These are phyloP conservation scores for Geotrichum histeridarum DNA, from an alignment of 1,139 yeast species.

Conservation along the genomic window DNA sequence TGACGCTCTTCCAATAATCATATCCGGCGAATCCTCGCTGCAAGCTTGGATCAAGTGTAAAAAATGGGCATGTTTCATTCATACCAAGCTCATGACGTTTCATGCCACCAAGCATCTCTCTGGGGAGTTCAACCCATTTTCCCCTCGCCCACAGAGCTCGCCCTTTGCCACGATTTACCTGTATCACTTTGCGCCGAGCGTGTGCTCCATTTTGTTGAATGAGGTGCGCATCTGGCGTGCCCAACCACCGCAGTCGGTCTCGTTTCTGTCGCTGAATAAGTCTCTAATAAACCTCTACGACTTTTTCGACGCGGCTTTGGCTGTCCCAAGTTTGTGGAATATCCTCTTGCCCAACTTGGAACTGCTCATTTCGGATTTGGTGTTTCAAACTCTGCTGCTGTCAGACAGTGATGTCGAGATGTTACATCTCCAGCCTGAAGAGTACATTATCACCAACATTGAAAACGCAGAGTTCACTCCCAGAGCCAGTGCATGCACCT, in stretches of 20 bases:
- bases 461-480: slow-evolving; percentile 70
- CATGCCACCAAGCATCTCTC: slow-evolving; percentile 1
- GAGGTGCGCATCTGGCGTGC: slow-evolving; percentile 12
- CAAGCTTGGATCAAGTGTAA: slow-evolving; percentile 70
- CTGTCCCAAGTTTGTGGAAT: slow-evolving; percentile 64
- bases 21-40: slow-evolving; percentile 8
- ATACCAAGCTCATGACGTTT: slow-evolving; percentile 11
- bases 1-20: slow-evolving; percentile 1
- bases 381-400: slow-evolving; percentile 74
- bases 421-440: slow-evolving; percentile 86
- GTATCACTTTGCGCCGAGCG: slow-evolving; percentile 16
- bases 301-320: slow-evolving; percentile 65
- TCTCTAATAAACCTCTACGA: slow-evolving; percentile 8
- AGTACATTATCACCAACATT: slow-evolving; percentile 73
- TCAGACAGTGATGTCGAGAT: slow-evolving; percentile 62
- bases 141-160: neutral
- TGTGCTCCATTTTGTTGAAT: slow-evolving; percentile 14
- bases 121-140: neutral
- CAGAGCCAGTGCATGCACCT: slow-evolving; percentile 76
- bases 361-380: slow-evolving; percentile 62
- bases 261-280: slow-evolving; percentile 7
- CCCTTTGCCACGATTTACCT: slow-evolving; percentile 13
- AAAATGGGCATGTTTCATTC: slow-evolving; percentile 67
- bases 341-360: slow-evolving; percentile 61
- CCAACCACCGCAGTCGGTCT: slow-evolving; percentile 1